phyloP scores from a whole-genome alignment of 2,329 filamentous ascomycete species.

The Cladosporium colombiae region DNA sequence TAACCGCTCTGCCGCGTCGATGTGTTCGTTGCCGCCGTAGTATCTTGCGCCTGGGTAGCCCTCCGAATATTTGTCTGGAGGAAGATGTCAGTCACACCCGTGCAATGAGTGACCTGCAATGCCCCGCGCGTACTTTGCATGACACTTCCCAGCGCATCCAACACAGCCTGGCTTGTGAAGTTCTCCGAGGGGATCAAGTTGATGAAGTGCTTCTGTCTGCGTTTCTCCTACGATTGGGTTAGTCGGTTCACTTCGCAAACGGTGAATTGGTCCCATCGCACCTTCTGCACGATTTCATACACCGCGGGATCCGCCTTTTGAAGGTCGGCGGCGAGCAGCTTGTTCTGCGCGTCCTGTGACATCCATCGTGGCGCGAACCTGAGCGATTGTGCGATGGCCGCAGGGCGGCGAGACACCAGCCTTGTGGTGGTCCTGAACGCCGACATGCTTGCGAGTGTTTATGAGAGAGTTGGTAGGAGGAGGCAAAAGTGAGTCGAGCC shows the following conservation, averaged over 20 bases:
- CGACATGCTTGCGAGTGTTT: conserved; percentile 39
- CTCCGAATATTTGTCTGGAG: conserved; percentile 86
- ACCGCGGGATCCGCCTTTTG: conserved; percentile 83
- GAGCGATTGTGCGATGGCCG: conserved; percentile 30
- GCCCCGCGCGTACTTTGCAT: conserved; percentile 74
- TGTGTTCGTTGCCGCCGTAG: conserved; percentile 96
- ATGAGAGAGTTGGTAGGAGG: neutral
- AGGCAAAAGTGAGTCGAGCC: conserved; percentile 13
- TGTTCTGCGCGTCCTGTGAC: conserved; percentile 50
- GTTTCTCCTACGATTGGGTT: conserved; percentile 71
- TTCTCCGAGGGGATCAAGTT: conserved; percentile 96
- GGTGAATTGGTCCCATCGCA: conserved; percentile 40
- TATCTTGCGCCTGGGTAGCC: conserved; percentile 95
- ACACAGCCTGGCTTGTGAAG: conserved; percentile 88
- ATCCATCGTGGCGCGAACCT: conserved; percentile 41
- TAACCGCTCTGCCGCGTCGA: conserved; percentile 83
- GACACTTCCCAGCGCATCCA: conserved; percentile 87
- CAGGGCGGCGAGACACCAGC: conserved; percentile 38
- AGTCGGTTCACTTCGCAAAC: neutral
- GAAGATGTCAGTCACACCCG: neutral
- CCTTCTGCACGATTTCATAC: conserved; percentile 88
- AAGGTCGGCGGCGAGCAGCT: conserved; percentile 80
- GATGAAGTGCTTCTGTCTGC: conserved; percentile 95
- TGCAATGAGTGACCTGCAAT: conserved; percentile 22
- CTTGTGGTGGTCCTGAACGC: conserved; percentile 43